Base-by-base conservation (phyloP, 495 filamentous ascomycete species). In the Xylaria bambusicola region DNA sequence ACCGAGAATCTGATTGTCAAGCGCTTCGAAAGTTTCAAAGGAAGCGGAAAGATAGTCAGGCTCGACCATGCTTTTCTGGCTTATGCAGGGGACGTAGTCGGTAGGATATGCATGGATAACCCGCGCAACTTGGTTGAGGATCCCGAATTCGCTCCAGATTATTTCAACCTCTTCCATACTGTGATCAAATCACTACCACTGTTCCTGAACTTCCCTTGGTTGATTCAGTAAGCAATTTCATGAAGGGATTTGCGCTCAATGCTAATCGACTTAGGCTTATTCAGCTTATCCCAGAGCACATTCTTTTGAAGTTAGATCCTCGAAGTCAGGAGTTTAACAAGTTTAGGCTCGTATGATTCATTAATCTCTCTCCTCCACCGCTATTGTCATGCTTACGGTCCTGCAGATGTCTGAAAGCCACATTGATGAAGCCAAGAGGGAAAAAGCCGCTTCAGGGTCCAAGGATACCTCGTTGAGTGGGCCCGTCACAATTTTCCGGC, bases 41-140 rank as follows among this genome's bases (percentile, higher is more conserved):
- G 58, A 3, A 66, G 61, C 6, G 24, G 33, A 12, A 46, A 33
- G 7, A 50, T 67, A 0, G 36, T 73, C n/a, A 55, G 69, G 3
- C 52, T 72, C 2, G 69, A 72, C 10, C 63, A 68, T 51, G 68
- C 61, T 17, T 65, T 64, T 35, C 44, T 47, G 12, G 68, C 69
- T 0, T 66, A 64, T 46, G n/a, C 66, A 5, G 68, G 66, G 0
- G 63, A 66, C 41, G 38, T 66, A 2, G 56, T 71, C 2, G 17
- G 51, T 13, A 51, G 45, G 18, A 48, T 71, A 1, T 71, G 68
- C 49, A 27, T 49, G 8, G 66, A 65, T 15, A 36, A 47, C 1
- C 29, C 27, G 20, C 21, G 35, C 18, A 50, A 60, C 10, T 49
- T 69, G 7, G 12, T 69, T 3, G 49, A 40, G 3, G 49, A 40